These are phyloP conservation scores for Smallanthus sonchifolius DNA, from an alignment of 129 eudicot genomes.

Conservation along the genomic window DNA sequence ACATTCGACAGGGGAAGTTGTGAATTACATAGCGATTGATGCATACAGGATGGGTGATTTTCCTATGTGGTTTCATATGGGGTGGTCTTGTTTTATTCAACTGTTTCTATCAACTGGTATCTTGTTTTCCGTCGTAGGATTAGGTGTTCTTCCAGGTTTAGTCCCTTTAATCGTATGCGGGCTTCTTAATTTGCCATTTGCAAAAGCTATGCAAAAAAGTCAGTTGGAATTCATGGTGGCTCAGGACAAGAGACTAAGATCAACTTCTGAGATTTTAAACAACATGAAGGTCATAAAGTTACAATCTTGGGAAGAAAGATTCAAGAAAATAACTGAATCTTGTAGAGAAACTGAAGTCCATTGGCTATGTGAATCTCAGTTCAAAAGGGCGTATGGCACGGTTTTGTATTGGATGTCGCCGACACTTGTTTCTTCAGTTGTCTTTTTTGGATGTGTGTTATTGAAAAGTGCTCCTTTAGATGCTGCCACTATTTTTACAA, in stretches of 20 bases:
- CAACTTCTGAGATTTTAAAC: constrained; percentile 70
- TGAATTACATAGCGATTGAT: constrained; percentile 75
- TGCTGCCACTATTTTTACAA: constrained; percentile 64
- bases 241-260: constrained; percentile 62
- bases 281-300: constrained; percentile 79
- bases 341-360: constrained; percentile 47
- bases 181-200: constrained; percentile 63
- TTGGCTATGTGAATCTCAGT: constrained; percentile 47
- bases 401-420: constrained; percentile 65
- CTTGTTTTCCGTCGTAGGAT: constrained; percentile 47
- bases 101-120: constrained; percentile 48
- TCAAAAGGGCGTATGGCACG: constrained; percentile 36
- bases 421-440: constrained; percentile 50
- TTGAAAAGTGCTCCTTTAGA: constrained; percentile 53
- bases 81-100: constrained; percentile 48
- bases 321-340: constrained; percentile 43
- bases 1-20: constrained; percentile 76
- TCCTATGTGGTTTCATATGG: constrained; percentile 56
- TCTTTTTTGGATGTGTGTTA: constrained; percentile 46
- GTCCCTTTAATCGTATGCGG: constrained; percentile 56
- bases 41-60: constrained; percentile 84
- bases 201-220: constrained; percentile 52
- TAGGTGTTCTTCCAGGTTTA: constrained; percentile 62
- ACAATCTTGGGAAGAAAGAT: constrained; percentile 79
- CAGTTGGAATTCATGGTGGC: constrained; percentile 53